phyloP scores from a whole-genome alignment of 768 basidiomycete species.

The Boletales sp. region DNA sequence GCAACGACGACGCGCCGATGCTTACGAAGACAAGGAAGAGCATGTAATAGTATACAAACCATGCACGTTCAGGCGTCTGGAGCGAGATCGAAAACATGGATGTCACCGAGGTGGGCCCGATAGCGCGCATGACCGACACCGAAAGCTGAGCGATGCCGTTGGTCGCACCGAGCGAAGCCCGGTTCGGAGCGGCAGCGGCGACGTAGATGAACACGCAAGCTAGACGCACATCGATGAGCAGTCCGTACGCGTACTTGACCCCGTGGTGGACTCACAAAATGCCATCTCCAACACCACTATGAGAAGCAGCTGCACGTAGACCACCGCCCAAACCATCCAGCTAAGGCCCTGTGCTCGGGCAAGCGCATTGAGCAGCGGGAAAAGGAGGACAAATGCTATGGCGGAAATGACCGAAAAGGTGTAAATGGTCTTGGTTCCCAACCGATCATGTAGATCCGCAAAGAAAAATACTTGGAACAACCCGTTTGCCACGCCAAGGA shows the following conservation, averaged over 20 bases:
- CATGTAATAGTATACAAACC: constrained; percentile 29
- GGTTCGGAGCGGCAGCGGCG: constrained; percentile 60
- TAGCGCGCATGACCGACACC: constrained; percentile 36
- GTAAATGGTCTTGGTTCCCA: constrained; percentile 65
- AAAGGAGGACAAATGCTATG: constrained; percentile 41
- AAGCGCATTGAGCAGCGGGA: constrained; percentile 58
- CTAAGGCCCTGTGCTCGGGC: constrained; percentile 49
- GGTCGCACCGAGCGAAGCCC: constrained; percentile 65
- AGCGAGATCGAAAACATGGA: constrained; percentile 70
- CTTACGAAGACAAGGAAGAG: constrained; percentile 15
- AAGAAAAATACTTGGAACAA: constrained; percentile 67
- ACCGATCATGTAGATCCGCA: constrained; percentile 52
- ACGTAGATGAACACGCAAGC: constrained; percentile 73
- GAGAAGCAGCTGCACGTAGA: constrained; percentile 47
- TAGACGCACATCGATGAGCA: constrained; percentile 22
- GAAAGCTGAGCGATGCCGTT: constrained; percentile 57
- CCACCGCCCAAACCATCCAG: constrained; percentile 42
- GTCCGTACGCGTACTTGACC: too few relatives aligned
- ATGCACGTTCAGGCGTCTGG: constrained; percentile 31
- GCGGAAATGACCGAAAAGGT: constrained; percentile 12
- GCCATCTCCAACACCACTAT: constrained; percentile 50
- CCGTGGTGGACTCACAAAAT: constrained; percentile 44
- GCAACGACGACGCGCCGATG: constrained; percentile 16
- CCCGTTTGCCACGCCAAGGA: constrained; percentile 62
- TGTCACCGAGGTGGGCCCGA: constrained; percentile 56